Evolutionary conservation across 257 asterid genomes (phyloP).

Genomic region (Capsicum chinense): DNA sequence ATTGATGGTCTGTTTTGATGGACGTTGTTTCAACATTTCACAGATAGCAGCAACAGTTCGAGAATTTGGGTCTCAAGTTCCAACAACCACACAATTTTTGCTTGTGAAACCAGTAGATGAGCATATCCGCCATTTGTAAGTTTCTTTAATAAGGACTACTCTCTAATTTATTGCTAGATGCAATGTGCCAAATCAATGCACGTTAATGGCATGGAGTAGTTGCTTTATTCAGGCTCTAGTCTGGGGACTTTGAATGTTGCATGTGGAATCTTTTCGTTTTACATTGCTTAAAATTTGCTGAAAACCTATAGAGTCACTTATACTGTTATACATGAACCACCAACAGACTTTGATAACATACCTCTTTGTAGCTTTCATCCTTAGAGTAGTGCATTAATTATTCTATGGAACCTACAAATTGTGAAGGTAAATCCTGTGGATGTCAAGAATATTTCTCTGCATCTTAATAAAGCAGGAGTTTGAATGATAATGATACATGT

Average conservation of each 20-base stretch:
- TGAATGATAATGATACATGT: not conserved
- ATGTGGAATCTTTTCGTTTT: conserved; percentile 19
- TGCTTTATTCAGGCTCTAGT: conserved; percentile 10
- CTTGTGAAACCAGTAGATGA: conserved; percentile 56
- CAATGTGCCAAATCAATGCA: not conserved
- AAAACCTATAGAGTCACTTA: not conserved
- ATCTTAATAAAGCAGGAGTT: not conserved
- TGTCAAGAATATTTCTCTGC: conserved; percentile 17
- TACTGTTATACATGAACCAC: not conserved
- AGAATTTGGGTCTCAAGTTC: conserved; percentile 50
- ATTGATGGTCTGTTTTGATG: conserved; percentile 17
- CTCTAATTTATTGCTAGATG: conserved; percentile 20
- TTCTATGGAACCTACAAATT: conserved; percentile 15
- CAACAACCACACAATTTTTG: conserved; percentile 42
- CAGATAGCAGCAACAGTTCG: conserved; percentile 55
- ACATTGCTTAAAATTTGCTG: not conserved
- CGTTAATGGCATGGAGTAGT: conserved; percentile 12
- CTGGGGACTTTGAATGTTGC: not conserved
- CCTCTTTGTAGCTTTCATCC: not conserved
- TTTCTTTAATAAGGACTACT: conserved; percentile 32
- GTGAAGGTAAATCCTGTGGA: not conserved
- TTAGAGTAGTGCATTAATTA: not conserved
- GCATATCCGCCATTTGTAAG: conserved; percentile 67
- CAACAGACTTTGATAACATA: not conserved
- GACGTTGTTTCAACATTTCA: conserved; percentile 37